Evolutionary conservation across 1,284 basidiomycete species (phyloP).

Genomic region (Peniophora sp.): DNA sequence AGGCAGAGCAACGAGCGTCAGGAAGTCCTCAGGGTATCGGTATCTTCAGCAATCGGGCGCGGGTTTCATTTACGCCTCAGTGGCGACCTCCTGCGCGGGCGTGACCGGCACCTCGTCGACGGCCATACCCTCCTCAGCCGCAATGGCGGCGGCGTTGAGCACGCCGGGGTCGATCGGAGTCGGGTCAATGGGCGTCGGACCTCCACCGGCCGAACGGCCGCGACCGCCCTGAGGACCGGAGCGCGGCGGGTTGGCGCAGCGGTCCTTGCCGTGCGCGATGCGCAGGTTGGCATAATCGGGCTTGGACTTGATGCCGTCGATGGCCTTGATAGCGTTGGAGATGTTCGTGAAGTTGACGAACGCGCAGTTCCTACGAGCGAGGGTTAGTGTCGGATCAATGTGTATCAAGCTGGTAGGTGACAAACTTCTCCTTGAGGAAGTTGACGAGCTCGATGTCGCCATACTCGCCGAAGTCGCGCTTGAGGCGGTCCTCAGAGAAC

Average conservation of each 20-base stretch:
- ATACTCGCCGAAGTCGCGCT: constrained; percentile 84
- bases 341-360: constrained; percentile 95
- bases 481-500: constrained; percentile 80
- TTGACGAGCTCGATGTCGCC: constrained; percentile 95
- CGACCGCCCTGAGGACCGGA: constrained; percentile 64
- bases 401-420: constrained; percentile 9
- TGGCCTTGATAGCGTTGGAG: constrained; percentile 91
- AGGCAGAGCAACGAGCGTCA: not conserved
- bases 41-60: not conserved
- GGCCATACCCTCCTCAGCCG: not conserved
- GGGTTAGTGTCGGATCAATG: not conserved
- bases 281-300: constrained; percentile 77
- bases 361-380: constrained; percentile 66
- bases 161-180: not conserved
- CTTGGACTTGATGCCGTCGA: constrained; percentile 84
- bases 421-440: constrained; percentile 88
- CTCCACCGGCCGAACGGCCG: not conserved
- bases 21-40: not conserved
- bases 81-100: not conserved
- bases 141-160: constrained; percentile 14
- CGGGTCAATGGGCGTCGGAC: not conserved
- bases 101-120: not conserved
- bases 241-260: constrained; percentile 86
- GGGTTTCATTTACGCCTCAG: not conserved
- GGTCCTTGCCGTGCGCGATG: constrained; percentile 90